These are phyloP conservation scores for Microcyclospora tardicrescens DNA, from an alignment of 2,329 filamentous ascomycete genomes.

Conservation along the genomic window DNA sequence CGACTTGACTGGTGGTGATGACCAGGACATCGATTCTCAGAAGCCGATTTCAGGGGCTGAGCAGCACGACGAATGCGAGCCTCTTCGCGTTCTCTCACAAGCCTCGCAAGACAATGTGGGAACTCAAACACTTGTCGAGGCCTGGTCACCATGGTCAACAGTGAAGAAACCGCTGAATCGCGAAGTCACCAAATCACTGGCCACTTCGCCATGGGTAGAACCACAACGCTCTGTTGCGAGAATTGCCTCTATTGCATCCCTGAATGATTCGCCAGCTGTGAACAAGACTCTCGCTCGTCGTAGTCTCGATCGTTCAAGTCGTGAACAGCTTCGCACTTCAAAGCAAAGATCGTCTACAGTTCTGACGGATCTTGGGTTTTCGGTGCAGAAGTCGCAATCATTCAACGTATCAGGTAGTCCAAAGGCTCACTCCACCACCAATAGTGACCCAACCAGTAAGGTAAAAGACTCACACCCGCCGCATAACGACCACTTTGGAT, in stretches of 20 bases:
- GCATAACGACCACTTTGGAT: not conserved
- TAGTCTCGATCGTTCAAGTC: constrained; percentile 1
- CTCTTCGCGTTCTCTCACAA: constrained; percentile 11
- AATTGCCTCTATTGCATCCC: too few species aligned
- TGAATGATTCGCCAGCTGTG: not conserved
- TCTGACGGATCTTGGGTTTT: too few species aligned
- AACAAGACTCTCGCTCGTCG: constrained; percentile 1
- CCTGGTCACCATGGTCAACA: constrained; percentile 28
- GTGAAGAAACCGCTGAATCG: constrained; percentile 24
- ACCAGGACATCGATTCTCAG: constrained; percentile 7
- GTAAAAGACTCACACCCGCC: not conserved
- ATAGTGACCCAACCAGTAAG: too few species aligned
- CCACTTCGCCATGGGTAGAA: too few species aligned
- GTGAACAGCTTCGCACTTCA: constrained; percentile 7
- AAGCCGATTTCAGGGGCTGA: not conserved
- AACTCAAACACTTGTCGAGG: constrained; percentile 34
- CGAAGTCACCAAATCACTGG: too few species aligned
- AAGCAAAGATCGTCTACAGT: not conserved
- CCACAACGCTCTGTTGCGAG: too few species aligned
- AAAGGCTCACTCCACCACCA: too few species aligned
- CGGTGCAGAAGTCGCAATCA: too few species aligned
- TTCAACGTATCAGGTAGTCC: too few species aligned
- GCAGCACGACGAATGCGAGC: constrained; percentile 6
- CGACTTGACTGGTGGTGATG: constrained; percentile 21
- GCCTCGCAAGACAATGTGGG: constrained; percentile 17